Base-by-base conservation (phyloP, 352 stramenopile species). In the Pythium pyrilobum region DNA sequence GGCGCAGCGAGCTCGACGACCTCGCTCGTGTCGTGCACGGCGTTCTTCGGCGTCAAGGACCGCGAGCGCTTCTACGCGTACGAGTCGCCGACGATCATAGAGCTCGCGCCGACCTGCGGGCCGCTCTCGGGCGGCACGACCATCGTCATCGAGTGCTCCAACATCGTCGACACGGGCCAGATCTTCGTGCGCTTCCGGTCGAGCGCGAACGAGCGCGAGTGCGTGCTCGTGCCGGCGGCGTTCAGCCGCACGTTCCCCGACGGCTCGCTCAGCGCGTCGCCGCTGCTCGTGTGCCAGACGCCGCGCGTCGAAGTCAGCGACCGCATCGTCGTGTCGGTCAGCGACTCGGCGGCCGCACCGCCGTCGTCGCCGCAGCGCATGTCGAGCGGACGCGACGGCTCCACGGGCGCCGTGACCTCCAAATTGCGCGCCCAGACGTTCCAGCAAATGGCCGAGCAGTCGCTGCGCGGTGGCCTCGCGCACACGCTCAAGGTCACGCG, bases 111-210 rank as follows among this genome's bases (percentile, higher is more conserved):
- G 2, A 79, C 56, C n/a, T 89, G 79, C 31, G 79, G 77, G 2
- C 79, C 79, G 5, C 73, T 64, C 3, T 74, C 65, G 2, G 79
- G 79, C 3, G 69, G 62, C 1, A 87, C 79, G 1, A 71, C 65
- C 20, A 46, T 89, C 16, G 74, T 89, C 2, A 78, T 89, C 28
- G 74, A 87, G 58, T 68, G 62, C 3, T 59, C 59, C 0, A 85
- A 85, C 34, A 64, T 89, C n/a, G 27, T 89, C 2, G 74, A 89
- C 38, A 89, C 79, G 0, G 79, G 77, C 0, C 79, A 89, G 39
- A 82, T 89, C 23, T 89, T 89, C 38, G 79, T 87, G n/a, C 73
- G 79, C 7, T 87, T 89, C 28, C 71, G 79, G 15, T 85, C 72
- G 6, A 76, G 45, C 34, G 36, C 69, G 0, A 87, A 86, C 28